Evolutionary conservation across 495 filamentous ascomycete genomes (phyloP).

Genomic region (Penicillium odoratum): DNA sequence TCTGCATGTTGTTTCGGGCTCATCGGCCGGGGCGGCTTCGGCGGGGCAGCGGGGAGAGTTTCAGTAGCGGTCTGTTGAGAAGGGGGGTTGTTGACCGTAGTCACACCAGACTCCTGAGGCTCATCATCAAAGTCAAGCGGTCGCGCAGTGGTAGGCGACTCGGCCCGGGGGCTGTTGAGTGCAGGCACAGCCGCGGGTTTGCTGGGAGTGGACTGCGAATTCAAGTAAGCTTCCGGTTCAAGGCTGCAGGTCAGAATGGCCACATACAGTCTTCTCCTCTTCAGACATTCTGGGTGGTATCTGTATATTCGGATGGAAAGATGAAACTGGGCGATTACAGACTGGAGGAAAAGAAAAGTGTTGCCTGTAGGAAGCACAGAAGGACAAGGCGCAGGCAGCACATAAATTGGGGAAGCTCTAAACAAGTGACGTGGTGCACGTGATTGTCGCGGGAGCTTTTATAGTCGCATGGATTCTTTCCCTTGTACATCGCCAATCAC

Average conservation of each 20-base stretch:
- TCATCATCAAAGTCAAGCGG: conserved; percentile 91
- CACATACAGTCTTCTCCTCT: conserved; percentile 42
- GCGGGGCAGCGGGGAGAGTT: conserved; percentile 64
- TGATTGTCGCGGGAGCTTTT: conserved; percentile 27
- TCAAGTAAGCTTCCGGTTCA: conserved; percentile 24
- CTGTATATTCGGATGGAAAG: neutral
- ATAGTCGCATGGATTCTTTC: conserved; percentile 16
- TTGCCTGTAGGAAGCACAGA: conserved; percentile 29
- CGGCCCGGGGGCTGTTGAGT: conserved; percentile 50
- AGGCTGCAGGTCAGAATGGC: conserved; percentile 6
- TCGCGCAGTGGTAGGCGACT: conserved; percentile 83
- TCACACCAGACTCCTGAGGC: conserved; percentile 59
- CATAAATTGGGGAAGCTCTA: conserved; percentile 33
- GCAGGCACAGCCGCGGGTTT: conserved; percentile 31
- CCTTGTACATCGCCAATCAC: conserved; percentile 9
- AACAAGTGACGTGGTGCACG: conserved; percentile 44
- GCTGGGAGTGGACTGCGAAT: conserved; percentile 32
- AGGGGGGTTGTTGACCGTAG: conserved; percentile 37
- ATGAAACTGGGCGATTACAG: neutral
- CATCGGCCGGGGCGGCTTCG: conserved; percentile 86
- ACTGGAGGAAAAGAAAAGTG: conserved; percentile 14
- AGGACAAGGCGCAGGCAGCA: conserved; percentile 24
- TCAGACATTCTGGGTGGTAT: conserved; percentile 36
- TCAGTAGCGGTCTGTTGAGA: conserved; percentile 34
- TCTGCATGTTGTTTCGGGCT: conserved; percentile 80